Evolutionary conservation across 2,329 filamentous ascomycete genomes (phyloP).

Genomic region (Cryphonectria japonica): DNA sequence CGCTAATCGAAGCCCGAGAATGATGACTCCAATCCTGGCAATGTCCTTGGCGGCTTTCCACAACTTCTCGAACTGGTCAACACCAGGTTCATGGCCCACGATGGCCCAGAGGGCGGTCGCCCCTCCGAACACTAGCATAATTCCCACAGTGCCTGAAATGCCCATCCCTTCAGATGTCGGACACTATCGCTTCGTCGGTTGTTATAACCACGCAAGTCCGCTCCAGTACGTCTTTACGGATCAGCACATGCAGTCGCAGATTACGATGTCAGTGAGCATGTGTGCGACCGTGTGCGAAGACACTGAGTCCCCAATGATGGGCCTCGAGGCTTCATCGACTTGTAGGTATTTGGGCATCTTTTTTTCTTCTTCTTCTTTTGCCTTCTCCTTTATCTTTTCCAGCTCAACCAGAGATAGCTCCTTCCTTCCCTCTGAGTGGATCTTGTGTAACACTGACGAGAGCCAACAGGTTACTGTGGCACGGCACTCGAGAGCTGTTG

Average conservation of each 20-base stretch:
- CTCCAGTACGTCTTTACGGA: background rate
- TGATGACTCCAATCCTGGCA: background rate
- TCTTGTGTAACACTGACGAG: background rate
- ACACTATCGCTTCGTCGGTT: background rate
- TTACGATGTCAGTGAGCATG: background rate
- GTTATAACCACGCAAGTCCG: background rate
- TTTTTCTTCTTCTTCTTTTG: background rate
- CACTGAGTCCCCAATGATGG: background rate
- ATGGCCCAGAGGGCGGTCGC: background rate
- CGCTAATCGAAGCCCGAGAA: background rate
- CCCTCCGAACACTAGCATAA: background rate
- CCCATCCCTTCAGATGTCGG: background rate
- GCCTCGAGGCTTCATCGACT: background rate
- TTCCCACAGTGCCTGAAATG: background rate
- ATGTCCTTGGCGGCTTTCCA: background rate
- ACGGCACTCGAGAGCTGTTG: background rate
- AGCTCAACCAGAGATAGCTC: background rate
- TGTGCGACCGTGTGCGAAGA: background rate
- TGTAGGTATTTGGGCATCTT: background rate
- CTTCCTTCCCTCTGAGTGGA: background rate
- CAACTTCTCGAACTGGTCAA: background rate
- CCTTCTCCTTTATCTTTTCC: background rate
- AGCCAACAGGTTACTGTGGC: background rate
- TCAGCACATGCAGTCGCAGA: background rate
- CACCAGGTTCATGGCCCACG: background rate